A percentile compares a stretch with the other conserved stretches of the same genome.
Evolutionary conservation across 2,329 filamentous ascomycete species (phyloP).

Genomic region (Whalleya microplaca): DNA sequence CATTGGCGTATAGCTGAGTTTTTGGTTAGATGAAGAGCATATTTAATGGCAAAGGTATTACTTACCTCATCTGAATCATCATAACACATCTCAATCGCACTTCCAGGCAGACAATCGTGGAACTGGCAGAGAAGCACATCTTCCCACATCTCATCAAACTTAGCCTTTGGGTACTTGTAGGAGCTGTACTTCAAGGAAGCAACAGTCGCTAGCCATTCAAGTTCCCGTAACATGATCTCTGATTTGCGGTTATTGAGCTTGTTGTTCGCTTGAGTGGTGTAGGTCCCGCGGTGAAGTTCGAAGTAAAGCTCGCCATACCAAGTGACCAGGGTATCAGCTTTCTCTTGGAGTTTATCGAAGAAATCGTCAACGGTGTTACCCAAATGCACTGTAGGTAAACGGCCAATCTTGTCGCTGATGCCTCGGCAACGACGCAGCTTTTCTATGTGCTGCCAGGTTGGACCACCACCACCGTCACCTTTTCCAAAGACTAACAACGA

Average conservation of each 20-base stretch:
- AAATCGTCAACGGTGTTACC: conserved; percentile 92
- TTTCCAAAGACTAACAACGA: conserved; percentile 95
- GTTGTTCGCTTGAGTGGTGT: conserved; percentile 97
- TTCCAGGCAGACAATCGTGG: conserved; percentile 95
- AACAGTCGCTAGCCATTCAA: conserved; percentile 86
- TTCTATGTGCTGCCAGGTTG: conserved; percentile 91
- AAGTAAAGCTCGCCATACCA: conserved; percentile 99
- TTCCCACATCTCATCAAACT: conserved; percentile 98
- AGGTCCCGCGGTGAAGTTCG: conserved; percentile 94
- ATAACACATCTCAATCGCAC: conserved; percentile 97
- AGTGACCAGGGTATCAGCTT: conserved; percentile 78
- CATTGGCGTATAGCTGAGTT: conserved; percentile 72
- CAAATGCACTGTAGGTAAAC: conserved; percentile 85
- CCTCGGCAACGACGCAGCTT: conserved; percentile 92
- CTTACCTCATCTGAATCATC: conserved; percentile 84
- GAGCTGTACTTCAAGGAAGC: conserved; percentile 72
- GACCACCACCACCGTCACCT: conserved; percentile 93
- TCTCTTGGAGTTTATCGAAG: conserved; percentile 83
- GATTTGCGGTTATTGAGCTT: conserved; percentile 90
- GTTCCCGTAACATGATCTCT: conserved; percentile 82
- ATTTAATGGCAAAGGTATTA: not conserved
- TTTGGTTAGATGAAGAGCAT: not conserved
- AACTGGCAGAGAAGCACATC: conserved; percentile 90
- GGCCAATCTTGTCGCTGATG: conserved; percentile 82
- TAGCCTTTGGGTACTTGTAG: conserved; percentile 90